phyloP scores from a whole-genome alignment of 306 rosid genomes.

The Macrotyloma uniflorum region DNA sequence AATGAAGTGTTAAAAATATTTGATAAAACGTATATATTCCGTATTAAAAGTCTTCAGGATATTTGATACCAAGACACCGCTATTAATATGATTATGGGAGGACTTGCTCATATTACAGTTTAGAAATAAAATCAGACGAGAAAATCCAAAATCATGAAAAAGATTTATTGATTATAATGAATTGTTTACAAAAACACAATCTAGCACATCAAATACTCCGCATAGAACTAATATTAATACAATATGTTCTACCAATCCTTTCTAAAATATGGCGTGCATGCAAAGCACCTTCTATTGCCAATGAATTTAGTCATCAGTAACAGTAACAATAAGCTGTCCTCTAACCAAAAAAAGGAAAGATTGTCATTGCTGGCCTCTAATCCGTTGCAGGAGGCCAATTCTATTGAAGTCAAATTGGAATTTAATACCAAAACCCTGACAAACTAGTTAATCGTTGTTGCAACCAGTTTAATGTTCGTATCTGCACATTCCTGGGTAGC shows the following conservation, averaged over 20 bases:
- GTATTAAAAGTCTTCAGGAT: background rate
- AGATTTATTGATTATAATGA: slow-evolving; percentile 26
- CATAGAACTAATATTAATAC: slow-evolving; percentile 22
- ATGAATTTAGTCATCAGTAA: background rate
- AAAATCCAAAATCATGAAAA: slow-evolving; percentile 19
- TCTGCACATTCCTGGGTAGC: slow-evolving; percentile 36
- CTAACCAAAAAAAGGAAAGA: slow-evolving; percentile 7
- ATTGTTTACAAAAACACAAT: slow-evolving; percentile 33
- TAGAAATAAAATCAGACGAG: too few relatives aligned
- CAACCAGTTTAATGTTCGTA: slow-evolving; percentile 17
- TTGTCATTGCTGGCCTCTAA: background rate
- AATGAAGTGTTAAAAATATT: background rate
- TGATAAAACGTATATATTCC: background rate
- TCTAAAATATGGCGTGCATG: slow-evolving; percentile 9
- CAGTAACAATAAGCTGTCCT: slow-evolving; percentile 19
- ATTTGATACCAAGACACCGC: background rate
- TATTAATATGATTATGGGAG: background rate
- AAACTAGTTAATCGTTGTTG: slow-evolving; percentile 13
- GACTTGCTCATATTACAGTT: background rate
- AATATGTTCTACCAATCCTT: slow-evolving; percentile 23
- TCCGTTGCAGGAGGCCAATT: slow-evolving; percentile 19
- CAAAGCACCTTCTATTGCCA: slow-evolving; percentile 30
- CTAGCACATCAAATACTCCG: slow-evolving; percentile 4
- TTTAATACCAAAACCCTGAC: slow-evolving; percentile 26
- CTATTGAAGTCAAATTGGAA: slow-evolving; percentile 29